Evolutionary conservation across 192 early-diverging fungal genomes (phyloP), one percentile per base, ranked within the genome.

Genomic region (Polychytrium aggregatum): DNA sequence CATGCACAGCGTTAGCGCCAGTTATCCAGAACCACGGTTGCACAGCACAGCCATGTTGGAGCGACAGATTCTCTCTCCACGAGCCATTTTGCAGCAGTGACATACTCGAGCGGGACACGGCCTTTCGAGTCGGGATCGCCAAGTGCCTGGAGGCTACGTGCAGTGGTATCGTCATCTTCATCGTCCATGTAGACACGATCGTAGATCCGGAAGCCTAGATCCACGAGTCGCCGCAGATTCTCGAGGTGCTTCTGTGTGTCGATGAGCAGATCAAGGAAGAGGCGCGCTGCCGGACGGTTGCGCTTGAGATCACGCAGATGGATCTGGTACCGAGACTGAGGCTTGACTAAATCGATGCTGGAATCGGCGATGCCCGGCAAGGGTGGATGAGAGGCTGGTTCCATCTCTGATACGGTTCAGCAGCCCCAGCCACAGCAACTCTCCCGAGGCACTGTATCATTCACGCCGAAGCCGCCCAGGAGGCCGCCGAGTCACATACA

Each of bases 241-340:
- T 59, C 52, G 25, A 68, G 55, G 53, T 75, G 71, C 31, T 53
- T 47, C 17, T 66, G 55, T 20, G 48, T 36, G 40, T 74, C 71
- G 31, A 74, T 67, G 9, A 74, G 36, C 37, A 72, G 39, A 45
- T 74, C 70, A 31, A 74, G 53, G 20, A 74, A 62, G 3, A 74
- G 40, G 13, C 22, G 48, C 0, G 70, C 53, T 20, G 54, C 48
- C 16, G 39, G 26, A 25, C 58, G 55, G 14, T 44, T 50, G 13
- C 57, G 57, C 36, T 74, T 74, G 11, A 74, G 52, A 44, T 74
- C n/a, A n/a, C n/a, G n/a, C n/a, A n/a, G n/a, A n/a, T n/a, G n/a
- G n/a, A n/a, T n/a, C n/a, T n/a, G n/a, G n/a, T n/a, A n/a, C n/a
- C n/a, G n/a, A n/a, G n/a, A n/a, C n/a, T n/a, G n/a, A n/a, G n/a